These are phyloP conservation scores for Mycocentrospora acerina DNA, from an alignment of 2,329 filamentous ascomycete genomes.

Conservation along the genomic window DNA sequence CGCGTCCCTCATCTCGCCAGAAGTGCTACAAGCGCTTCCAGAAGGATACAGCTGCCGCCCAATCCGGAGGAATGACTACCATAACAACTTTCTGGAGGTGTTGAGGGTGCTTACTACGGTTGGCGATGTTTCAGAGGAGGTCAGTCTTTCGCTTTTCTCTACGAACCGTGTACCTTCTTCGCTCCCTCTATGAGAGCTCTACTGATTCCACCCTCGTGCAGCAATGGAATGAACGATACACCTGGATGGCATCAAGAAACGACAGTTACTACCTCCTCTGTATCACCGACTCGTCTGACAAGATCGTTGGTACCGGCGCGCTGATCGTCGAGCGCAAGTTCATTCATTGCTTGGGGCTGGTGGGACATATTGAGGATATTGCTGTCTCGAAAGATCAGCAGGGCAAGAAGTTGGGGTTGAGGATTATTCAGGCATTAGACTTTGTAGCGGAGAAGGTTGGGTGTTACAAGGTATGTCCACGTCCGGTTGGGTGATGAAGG, in stretches of 20 bases:
- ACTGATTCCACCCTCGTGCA: constrained; percentile 5
- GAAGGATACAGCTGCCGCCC: constrained; percentile 81
- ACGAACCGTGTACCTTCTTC: not conserved
- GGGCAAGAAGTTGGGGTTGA: constrained; percentile 91
- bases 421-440: constrained; percentile 92
- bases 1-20: constrained; percentile 71
- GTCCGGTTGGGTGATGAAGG: not conserved
- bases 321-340: constrained; percentile 94
- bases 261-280: constrained; percentile 85
- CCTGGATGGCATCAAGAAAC: constrained; percentile 73
- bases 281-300: constrained; percentile 70
- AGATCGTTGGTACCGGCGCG: constrained; percentile 86
- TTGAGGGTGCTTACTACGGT: constrained; percentile 90
- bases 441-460: constrained; percentile 83
- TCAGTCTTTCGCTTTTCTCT: too few species aligned
- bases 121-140: constrained; percentile 75
- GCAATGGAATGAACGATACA: constrained; percentile 73
- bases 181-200: not conserved
- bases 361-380: constrained; percentile 98
- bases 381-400: constrained; percentile 93
- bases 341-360: constrained; percentile 77
- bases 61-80: constrained; percentile 75
- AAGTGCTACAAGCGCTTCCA: constrained; percentile 72
- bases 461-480: constrained; percentile 74
- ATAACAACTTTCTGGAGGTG: constrained; percentile 83